A percentile compares a stretch with the other conserved stretches of the same genome.
These are phyloP conservation scores for Pulchroboletus neoregius DNA, from an alignment of 1,284 basidiomycete genomes.

Conservation along the genomic window DNA sequence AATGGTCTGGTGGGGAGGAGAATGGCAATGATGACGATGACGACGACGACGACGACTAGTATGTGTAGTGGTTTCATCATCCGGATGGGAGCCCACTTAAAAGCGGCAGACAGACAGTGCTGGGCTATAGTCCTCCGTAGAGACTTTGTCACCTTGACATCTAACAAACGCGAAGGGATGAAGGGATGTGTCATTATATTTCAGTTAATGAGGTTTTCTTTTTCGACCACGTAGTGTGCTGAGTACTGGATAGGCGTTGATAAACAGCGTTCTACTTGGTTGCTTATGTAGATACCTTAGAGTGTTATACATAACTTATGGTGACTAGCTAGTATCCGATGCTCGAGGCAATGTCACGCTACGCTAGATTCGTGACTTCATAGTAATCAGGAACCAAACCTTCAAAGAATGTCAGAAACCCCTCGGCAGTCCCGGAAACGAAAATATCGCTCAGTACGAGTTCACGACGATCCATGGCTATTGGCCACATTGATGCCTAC, in stretches of 20 bases:
- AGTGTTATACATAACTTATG: slow-evolving; percentile 1
- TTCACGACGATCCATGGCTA: neutral
- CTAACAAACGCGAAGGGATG: slow-evolving; percentile 2
- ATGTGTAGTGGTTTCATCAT: neutral
- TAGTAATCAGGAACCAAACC: too few relatives aligned
- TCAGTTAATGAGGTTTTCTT: slow-evolving; percentile 26
- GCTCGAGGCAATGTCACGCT: too few relatives aligned
- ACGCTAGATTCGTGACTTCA: too few relatives aligned
- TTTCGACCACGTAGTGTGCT: slow-evolving; percentile 5
- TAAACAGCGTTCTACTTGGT: slow-evolving; percentile 5
- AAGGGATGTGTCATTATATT: slow-evolving; percentile 23
- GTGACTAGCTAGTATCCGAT: too few relatives aligned
- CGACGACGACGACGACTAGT: slow-evolving; percentile 39
- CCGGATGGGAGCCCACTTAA: neutral
- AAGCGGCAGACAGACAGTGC: neutral
- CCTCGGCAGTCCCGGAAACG: slow-evolving; percentile 28
- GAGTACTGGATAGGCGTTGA: neutral
- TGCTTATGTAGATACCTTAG: slow-evolving; percentile 22
- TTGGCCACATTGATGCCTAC: slow-evolving; percentile 5
- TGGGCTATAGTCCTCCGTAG: neutral
- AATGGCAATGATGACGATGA: slow-evolving; percentile 46
- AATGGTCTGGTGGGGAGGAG: slow-evolving; percentile 70
- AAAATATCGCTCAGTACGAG: slow-evolving; percentile 32
- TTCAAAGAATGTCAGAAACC: slow-evolving; percentile 20
- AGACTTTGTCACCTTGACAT: slow-evolving; percentile 1